Percentiles rank a stretch among this genome's conserved stretches.
These are phyloP conservation scores for Globisporangium ultimum DNA, from an alignment of 352 stramenopile species.

Conservation along the genomic window DNA sequence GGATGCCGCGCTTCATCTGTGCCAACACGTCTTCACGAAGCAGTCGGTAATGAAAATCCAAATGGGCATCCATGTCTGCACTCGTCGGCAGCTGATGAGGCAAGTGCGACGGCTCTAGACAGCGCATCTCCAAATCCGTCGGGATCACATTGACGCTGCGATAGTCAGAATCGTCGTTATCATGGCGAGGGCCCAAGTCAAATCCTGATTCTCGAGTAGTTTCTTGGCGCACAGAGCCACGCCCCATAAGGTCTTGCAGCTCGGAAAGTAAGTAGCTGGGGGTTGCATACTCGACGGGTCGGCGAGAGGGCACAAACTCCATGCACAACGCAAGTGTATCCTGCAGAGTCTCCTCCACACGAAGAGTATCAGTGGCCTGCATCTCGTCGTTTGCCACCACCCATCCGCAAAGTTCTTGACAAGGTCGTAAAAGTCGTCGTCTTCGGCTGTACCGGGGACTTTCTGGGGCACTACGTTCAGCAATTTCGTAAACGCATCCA, in stretches of 20 bases:
- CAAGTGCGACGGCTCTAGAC: constrained; percentile 14
- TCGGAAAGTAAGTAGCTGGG: not conserved
- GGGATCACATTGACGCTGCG: constrained; percentile 16
- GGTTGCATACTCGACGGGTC: not conserved
- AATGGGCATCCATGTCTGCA: constrained; percentile 8
- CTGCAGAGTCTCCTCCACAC: not conserved
- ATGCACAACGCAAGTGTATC: constrained; percentile 17
- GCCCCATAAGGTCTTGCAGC: not conserved
- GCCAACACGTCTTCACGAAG: constrained; percentile 24
- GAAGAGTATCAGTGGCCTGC: not conserved
- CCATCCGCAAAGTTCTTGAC: constrained; percentile 2
- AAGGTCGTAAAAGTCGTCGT: constrained; percentile 17
- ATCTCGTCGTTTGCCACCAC: constrained; percentile 1
- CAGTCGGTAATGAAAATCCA: constrained; percentile 24
- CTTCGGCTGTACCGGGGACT: constrained; percentile 5
- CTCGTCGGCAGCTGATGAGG: not conserved
- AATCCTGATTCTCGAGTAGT: not conserved
- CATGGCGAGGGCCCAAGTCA: constrained; percentile 15
- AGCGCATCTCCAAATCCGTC: constrained; percentile 24
- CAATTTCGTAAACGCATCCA: not conserved
- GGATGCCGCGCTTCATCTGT: constrained; percentile 20
- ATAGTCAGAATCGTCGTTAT: constrained; percentile 22
- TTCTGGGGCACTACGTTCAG: not conserved
- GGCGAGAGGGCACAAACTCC: constrained; percentile 15
- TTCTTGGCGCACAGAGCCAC: not conserved